Evolutionary conservation across 768 basidiomycete genomes (phyloP).

Genomic region (Russula brevipes): DNA sequence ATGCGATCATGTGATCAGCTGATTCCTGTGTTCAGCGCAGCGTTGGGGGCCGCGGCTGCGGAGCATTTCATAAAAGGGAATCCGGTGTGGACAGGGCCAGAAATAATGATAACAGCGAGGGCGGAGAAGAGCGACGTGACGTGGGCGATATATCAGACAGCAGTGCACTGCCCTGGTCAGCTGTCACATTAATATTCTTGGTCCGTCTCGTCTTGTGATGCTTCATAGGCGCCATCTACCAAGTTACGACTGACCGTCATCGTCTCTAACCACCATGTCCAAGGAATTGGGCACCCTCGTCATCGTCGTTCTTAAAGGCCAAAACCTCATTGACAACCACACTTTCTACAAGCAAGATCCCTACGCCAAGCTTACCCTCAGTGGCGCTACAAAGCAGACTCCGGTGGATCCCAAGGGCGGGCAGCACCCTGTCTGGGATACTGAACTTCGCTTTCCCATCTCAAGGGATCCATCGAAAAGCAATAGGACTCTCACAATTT

Average conservation of each 20-base stretch:
- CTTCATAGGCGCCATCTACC: not conserved
- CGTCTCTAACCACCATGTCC: constrained; percentile 14
- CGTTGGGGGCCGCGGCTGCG: too few species aligned
- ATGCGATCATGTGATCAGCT: too few species aligned
- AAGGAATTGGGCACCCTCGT: constrained; percentile 67
- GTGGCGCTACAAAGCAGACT: constrained; percentile 61
- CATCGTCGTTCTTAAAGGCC: constrained; percentile 80
- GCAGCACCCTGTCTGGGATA: constrained; percentile 92
- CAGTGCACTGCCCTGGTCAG: too few species aligned
- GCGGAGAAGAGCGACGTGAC: too few species aligned
- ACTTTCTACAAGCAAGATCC: constrained; percentile 91
- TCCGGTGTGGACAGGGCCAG: too few species aligned
- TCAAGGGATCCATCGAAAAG: constrained; percentile 50
- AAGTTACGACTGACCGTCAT: not conserved
- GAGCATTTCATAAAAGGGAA: too few species aligned
- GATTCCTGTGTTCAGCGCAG: too few species aligned
- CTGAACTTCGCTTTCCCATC: constrained; percentile 76
- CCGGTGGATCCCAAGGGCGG: constrained; percentile 78
- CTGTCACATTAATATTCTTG: not conserved
- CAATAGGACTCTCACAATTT: constrained; percentile 59
- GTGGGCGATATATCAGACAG: too few species aligned
- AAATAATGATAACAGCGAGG: too few species aligned
- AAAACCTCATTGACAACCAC: constrained; percentile 75
- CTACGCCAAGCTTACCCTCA: constrained; percentile 60
- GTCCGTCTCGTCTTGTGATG: not conserved